Percentiles rank a stretch among this genome's conserved stretches.
These are phyloP conservation scores for Lipomyces yarrowii DNA, from an alignment of 1,139 yeast species.

Conservation along the genomic window DNA sequence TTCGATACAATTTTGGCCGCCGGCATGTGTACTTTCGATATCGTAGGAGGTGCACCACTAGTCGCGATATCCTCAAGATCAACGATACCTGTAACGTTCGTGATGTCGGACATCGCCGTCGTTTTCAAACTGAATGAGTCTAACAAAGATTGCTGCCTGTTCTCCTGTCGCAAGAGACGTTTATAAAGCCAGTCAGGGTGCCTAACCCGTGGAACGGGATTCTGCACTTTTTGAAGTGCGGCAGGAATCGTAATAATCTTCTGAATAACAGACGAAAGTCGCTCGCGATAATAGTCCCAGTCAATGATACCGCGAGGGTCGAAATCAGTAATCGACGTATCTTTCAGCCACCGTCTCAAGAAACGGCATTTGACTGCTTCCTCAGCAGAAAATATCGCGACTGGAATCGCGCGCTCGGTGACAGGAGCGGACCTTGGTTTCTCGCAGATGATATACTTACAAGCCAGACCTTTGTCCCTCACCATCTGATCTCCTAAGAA, in stretches of 20 bases:
- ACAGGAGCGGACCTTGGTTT: constrained; percentile 87
- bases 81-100: constrained; percentile 36
- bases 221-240: constrained; percentile 83
- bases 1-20: constrained; percentile 24
- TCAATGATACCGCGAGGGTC: constrained; percentile 90
- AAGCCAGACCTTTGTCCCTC: constrained; percentile 93
- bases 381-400: constrained; percentile 91
- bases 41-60: background rate
- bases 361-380: constrained; percentile 59
- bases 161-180: constrained; percentile 54
- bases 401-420: constrained; percentile 95
- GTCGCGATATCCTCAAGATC: constrained; percentile 75
- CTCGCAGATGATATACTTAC: constrained; percentile 88
- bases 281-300: constrained; percentile 90
- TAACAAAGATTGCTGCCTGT: constrained; percentile 65
- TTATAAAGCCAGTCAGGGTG: constrained; percentile 94
- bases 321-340: constrained; percentile 73
- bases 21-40: constrained; percentile 13
- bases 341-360: constrained; percentile 84
- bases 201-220: constrained; percentile 92
- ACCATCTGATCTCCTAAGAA: constrained; percentile 98
- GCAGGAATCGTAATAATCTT: constrained; percentile 97
- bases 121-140: constrained; percentile 47
- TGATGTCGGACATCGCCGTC: constrained; percentile 29
- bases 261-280: constrained; percentile 90